A percentile compares a stretch with the other conserved stretches of the same genome.
phyloP scores from a whole-genome alignment of 345 rosid species.

The Tarenaya hassleriana region DNA sequence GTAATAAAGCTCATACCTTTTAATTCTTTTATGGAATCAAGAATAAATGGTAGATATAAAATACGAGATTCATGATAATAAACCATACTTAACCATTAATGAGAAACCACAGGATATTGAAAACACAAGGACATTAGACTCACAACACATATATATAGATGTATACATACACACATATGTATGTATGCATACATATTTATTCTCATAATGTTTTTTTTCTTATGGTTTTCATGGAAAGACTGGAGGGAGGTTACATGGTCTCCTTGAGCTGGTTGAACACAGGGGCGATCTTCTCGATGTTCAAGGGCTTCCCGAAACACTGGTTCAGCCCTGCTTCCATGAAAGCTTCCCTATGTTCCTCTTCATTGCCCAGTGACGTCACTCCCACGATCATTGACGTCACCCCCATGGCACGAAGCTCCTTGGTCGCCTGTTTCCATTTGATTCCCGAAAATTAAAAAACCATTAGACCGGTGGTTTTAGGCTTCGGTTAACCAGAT shows the following conservation, averaged over 20 bases:
- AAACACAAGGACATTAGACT: background rate
- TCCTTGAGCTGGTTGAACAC: constrained; percentile 20
- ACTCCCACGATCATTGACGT: constrained; percentile 28
- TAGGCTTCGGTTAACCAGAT: too few species aligned
- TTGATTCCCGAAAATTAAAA: background rate
- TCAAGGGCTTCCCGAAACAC: constrained; percentile 28
- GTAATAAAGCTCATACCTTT: too few species aligned
- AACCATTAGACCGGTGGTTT: background rate
- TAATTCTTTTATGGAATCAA: too few species aligned
- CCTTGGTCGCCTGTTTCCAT: constrained; percentile 24
- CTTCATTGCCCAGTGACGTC: constrained; percentile 20
- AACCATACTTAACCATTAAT: too few species aligned
- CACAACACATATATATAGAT: background rate
- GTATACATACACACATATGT: background rate
- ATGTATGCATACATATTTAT: constrained; percentile 8
- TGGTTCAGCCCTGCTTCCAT: constrained; percentile 33
- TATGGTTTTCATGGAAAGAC: too few species aligned
- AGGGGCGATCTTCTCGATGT: constrained; percentile 18
- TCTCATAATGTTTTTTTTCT: background rate
- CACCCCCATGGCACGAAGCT: constrained; percentile 33
- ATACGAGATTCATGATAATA: too few species aligned
- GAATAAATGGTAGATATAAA: too few species aligned
- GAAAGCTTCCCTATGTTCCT: constrained; percentile 22
- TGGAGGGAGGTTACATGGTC: too few species aligned
- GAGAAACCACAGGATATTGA: background rate